Evolutionary conservation across 176 grass and related monocot species (phyloP).

Genomic region (Luzula sylvatica): DNA sequence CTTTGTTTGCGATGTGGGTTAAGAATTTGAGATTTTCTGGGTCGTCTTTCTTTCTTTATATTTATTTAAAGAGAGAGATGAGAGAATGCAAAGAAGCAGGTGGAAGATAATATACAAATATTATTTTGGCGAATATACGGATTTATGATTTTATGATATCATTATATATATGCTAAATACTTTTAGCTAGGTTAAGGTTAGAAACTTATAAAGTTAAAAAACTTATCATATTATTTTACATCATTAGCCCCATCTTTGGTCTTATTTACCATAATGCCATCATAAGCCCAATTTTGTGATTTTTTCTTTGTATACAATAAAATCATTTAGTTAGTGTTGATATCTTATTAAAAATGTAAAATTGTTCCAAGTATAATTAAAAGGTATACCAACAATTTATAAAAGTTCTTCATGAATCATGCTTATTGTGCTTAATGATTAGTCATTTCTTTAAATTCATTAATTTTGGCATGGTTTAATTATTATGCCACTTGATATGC

Average conservation of each 20-base stretch:
- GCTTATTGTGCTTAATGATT: too few species aligned
- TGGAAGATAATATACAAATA: slow-evolving; percentile 28
- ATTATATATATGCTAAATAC: slow-evolving; percentile 18
- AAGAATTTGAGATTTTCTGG: slow-evolving; percentile 3
- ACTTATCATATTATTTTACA: not conserved
- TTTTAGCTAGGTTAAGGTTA: slow-evolving; percentile 16
- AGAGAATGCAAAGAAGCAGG: slow-evolving; percentile 10
- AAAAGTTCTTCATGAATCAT: too few species aligned
- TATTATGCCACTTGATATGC: slow-evolving; percentile 8
- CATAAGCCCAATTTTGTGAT: too few species aligned
- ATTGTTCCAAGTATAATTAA: too few species aligned
- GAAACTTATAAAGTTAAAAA: slow-evolving; percentile 5
- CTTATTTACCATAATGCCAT: slow-evolving; percentile 9
- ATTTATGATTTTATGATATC: slow-evolving; percentile 10
- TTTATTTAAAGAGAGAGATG: not conserved
- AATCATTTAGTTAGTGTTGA: too few species aligned
- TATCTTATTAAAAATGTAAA: too few species aligned
- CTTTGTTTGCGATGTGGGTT: slow-evolving; percentile 1
- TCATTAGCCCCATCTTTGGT: not conserved
- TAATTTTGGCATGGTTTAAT: not conserved
- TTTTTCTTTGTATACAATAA: too few species aligned
- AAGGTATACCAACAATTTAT: too few species aligned
- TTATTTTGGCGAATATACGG: not conserved
- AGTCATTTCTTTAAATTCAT: too few species aligned
- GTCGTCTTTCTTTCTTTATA: slow-evolving; percentile 10